Base-by-base conservation (phyloP, 2,329 filamentous ascomycete species). In the Colletotrichum viniferum region DNA sequence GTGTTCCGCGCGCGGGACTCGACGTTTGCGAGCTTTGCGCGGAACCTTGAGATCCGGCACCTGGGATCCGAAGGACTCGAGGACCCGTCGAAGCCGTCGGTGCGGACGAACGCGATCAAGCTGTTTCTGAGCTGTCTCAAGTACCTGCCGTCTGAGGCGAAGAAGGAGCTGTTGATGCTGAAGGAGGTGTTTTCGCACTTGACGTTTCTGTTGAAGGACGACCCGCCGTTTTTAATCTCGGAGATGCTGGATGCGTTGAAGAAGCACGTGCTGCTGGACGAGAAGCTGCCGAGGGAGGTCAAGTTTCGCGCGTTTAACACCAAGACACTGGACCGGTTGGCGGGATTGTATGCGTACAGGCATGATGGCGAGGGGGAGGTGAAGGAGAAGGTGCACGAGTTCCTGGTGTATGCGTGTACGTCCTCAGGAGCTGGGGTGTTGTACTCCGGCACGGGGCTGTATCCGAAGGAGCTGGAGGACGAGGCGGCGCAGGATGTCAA, bases 101-200 rank as follows among this genome's bases (percentile, higher is more conserved):
- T 98, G 21, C 90, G 97, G 69, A 95, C 95, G 3, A 95, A 96
- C 81, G 94, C 96, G 10, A 89, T 98, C 69, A 91, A 94, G 55
- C 96, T 98, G 82, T 87, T 98, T 38, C 85, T 98, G 75, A 92
- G 93, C 28, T 93, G 95, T 77, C 86, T 99, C 77, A 95, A 92
- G 80, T 94, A 95, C 79, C 90, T 98, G 72, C 92, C 94, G 77
- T 88, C 92, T 7, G 92, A 94, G 76, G 93, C 93, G 16, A 98
- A 97, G 84, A 92, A 90, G 76, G 96, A 98, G 80, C 90, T 99
- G 7, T 86, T 99, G 43, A 89, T 90, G 70, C 93, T 98, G 84
- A 92, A 91, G 76, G 96, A 98, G 78, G 90, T 98, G 14, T 86
- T 98, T 87, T 93, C 92, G 43, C 95, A 97, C 32, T 86, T 98